These are phyloP conservation scores for Pleochaeta shiraiana DNA, from an alignment of 2,329 filamentous ascomycete species.

Conservation along the genomic window DNA sequence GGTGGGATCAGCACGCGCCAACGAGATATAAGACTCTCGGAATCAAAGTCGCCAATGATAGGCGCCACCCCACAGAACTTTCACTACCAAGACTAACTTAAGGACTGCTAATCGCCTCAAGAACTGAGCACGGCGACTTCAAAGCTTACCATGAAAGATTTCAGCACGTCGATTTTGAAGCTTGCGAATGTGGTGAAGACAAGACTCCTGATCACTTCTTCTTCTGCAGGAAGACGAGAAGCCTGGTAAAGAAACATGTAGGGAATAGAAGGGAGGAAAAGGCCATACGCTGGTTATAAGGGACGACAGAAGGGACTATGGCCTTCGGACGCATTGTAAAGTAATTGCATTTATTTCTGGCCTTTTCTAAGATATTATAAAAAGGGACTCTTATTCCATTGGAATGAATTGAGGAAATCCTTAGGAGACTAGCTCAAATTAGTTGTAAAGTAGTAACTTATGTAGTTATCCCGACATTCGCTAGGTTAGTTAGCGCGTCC, in stretches of 20 bases:
- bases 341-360: background rate
- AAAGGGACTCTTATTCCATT: background rate
- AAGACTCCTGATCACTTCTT: background rate
- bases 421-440: background rate
- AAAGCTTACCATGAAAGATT: background rate
- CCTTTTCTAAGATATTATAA: background rate
- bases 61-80: no score
- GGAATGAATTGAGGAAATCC: background rate
- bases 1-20: background rate
- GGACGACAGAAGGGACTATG: background rate
- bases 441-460: background rate
- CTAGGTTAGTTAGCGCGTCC: background rate
- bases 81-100: background rate
- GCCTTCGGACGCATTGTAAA: background rate
- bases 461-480: background rate
- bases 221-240: background rate
- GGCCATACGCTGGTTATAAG: background rate
- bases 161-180: background rate
- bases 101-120: background rate
- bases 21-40: background rate
- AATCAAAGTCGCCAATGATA: no score
- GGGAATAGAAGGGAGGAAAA: background rate
- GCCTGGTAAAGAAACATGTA: background rate
- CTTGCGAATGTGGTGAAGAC: background rate
- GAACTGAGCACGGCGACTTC: background rate